Base-by-base conservation (phyloP, 257 asterid genomes). In the Capsicum chinense region DNA sequence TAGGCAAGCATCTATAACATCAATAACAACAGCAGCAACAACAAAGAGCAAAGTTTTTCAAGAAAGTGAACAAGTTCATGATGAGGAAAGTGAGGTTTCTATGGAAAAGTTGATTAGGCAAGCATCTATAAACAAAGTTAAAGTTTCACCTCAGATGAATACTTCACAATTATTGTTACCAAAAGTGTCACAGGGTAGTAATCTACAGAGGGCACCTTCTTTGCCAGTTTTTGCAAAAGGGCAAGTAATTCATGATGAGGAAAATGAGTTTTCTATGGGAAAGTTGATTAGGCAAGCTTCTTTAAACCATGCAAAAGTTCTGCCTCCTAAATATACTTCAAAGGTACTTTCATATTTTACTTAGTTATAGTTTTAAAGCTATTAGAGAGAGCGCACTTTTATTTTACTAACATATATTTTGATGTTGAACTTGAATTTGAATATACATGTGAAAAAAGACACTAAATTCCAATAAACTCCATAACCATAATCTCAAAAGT, bases 221-320 rank as follows among this genome's bases (percentile, higher is more conserved):
- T 15, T 84, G 39, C 94, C 94, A 2, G 87, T 80, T 13, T 88
- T 68, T 42, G 54, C 87, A 47, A 88, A 88, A 9, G 63, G 42
- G 39, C 83, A 83, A 0, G 89, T 80, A 60, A 16, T 13, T 42
- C 81, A 88, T 12, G 92, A 86, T 17, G 83, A 58, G 7, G 93
- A 92, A 69, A 19, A 76, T 52, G 93, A 92, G 2, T 89, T 89
- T 11, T 88, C 91, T 57, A 87, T 92, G 95, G 93, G 95, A 0
- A 89, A 90, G 83, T 85, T 92, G 84, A 92, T 92, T 73, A 88
- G 92, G 67, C 95, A 89, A 85, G 97, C 97, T 67, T 93, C 97
- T 52, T 70, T 83, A 57, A 83, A 68, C 85, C 56, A 54, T 52
- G 56, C 85, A 67, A 56, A 44, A 83, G 60, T 79, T 14, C 69